Base-by-base conservation (phyloP, 116 monocot genomes). In the Thalassia testudinum region DNA sequence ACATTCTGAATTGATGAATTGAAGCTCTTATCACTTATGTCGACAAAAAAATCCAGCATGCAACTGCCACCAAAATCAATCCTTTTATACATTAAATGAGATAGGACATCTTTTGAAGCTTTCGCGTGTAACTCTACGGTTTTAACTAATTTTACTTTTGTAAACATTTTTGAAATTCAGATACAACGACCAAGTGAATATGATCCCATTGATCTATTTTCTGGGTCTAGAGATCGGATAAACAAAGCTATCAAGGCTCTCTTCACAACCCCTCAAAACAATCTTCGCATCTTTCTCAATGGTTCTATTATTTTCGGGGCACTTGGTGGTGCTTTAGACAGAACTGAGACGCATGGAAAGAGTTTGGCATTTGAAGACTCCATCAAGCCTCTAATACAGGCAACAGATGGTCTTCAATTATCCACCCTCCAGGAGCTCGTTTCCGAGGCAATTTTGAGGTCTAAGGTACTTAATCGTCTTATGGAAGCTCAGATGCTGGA, bases 171-270 rank as follows among this genome's bases (percentile, higher is more conserved):
- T 58, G 24, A 42, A 47, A 42, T 65, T 58, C 75, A 87, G 87
- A 74, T 84, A 71, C 67, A 62, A 22, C 47, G 70, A 52, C 22
- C 75, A 42, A 93, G 93, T 70, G 74, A 66, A 50, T 87, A 84
- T 60, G 75, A 93, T 19, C 93, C 88, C 21, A 67, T 95, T 47
- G 88, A 87, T 74, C 78, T 95, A n/a, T 95, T 87, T 60, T 95
- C 93, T 68, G 73, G 73, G 25, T 73, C 75, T 21, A 78, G 56
- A 58, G 75, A 76, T 8, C 75, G 73, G 74, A 84, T 87, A 62
- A 27, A 55, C 26, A 66, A 58, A 24, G 84, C 88, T 23, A 64
- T 95, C 59, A 64, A 43, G 37, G 60, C 75, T 20, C 76, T 88
- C 47, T 79, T 78, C 64, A 49, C 69, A 37, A 72, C 71, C 49